Evolutionary conservation across 352 stramenopile genomes (phyloP).

Genomic region (Pilasporangium apinafurcum): DNA sequence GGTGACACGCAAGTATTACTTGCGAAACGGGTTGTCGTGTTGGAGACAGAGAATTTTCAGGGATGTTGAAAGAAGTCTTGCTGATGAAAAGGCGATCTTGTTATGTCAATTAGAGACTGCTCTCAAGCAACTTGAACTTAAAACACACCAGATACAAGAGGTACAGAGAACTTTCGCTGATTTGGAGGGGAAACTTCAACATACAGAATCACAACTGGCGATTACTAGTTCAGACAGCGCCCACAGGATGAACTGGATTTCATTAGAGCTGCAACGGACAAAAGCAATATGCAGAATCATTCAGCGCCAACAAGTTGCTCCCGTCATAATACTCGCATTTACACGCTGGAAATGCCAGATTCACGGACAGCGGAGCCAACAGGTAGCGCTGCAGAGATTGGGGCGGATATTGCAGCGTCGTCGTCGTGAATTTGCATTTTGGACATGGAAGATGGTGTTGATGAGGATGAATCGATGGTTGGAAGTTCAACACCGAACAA

Average conservation of each 20-base stretch:
- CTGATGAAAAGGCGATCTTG: too few relatives aligned
- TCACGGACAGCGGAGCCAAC: background rate
- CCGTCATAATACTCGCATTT: constrained; percentile 8
- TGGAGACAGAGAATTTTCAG: constrained; percentile 22
- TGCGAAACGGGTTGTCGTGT: constrained; percentile 11
- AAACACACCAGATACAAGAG: too few relatives aligned
- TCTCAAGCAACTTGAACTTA: too few relatives aligned
- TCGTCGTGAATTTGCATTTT: constrained; percentile 10
- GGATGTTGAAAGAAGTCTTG: too few relatives aligned
- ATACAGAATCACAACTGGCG: too few relatives aligned
- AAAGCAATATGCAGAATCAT: background rate
- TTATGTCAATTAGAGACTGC: too few relatives aligned
- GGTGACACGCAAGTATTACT: constrained; percentile 6
- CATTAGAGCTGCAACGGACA: background rate
- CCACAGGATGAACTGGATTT: too few relatives aligned
- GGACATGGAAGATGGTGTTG: constrained; percentile 15
- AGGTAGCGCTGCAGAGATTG: constrained; percentile 5
- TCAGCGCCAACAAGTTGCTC: background rate
- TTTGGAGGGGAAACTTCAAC: too few relatives aligned
- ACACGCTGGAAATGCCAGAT: constrained; percentile 14
- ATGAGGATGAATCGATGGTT: background rate
- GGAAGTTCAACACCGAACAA: background rate
- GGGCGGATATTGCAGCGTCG: constrained; percentile 10
- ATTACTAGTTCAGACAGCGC: too few relatives aligned
- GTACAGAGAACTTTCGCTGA: constrained; percentile 3